phyloP scores from a whole-genome alignment of 768 basidiomycete species.

The Suillus tomentosus region DNA sequence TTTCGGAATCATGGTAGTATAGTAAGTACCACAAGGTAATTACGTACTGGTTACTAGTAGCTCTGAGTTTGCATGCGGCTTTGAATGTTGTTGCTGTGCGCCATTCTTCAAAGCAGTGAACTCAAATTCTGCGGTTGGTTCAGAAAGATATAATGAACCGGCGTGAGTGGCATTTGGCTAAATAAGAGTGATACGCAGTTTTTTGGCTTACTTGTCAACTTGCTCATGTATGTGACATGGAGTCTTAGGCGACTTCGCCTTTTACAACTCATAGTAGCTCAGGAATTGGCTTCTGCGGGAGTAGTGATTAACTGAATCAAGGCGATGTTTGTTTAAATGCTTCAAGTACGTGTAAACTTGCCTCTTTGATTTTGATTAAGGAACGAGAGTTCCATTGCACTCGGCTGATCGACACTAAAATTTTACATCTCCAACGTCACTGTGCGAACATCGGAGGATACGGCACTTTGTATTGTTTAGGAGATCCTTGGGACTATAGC shows the following conservation, averaged over 20 bases:
- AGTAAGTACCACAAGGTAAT: too few relatives aligned
- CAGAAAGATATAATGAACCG: not conserved
- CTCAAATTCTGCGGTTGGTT: too few relatives aligned
- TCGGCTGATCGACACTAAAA: not conserved
- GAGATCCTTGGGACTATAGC: too few relatives aligned
- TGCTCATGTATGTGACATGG: not conserved
- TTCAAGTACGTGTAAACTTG: not conserved
- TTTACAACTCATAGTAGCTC: not conserved
- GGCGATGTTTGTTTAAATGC: not conserved
- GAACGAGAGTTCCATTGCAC: not conserved
- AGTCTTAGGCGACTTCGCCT: not conserved
- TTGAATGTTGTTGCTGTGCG: too few relatives aligned
- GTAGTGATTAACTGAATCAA: not conserved
- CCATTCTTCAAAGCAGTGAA: too few relatives aligned
- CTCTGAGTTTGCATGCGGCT: too few relatives aligned
- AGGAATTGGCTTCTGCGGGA: not conserved
- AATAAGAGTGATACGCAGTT: not conserved
- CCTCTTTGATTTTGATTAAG: not conserved
- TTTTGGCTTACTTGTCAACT: not conserved
- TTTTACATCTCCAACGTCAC: not conserved
- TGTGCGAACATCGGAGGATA: not conserved
- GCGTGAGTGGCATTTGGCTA: not conserved
- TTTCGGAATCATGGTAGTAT: too few relatives aligned
- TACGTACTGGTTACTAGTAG: too few relatives aligned
- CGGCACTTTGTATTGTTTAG: too few relatives aligned